These are phyloP conservation scores for Betula pendula DNA, from an alignment of 306 rosid species.

Conservation along the genomic window DNA sequence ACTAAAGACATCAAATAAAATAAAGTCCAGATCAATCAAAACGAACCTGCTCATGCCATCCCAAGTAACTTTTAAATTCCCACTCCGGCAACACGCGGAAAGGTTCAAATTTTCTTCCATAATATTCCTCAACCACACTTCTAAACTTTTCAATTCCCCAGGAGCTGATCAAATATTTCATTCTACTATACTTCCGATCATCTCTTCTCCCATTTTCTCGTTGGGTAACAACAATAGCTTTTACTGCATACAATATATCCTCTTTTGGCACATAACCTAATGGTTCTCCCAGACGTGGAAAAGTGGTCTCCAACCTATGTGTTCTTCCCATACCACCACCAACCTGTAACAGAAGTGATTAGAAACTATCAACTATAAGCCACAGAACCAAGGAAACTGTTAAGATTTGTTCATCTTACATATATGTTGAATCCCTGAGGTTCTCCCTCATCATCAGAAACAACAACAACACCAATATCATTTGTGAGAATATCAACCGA, in stretches of 20 bases:
- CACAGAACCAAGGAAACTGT: conserved; percentile 15
- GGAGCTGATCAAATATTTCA: conserved; percentile 88
- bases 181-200: conserved; percentile 92
- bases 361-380: conserved; percentile 26
- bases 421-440: conserved; percentile 92
- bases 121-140: conserved; percentile 75
- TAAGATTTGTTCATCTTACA: conserved; percentile 52
- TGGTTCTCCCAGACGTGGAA: conserved; percentile 87
- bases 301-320: conserved; percentile 82
- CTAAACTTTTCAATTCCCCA: conserved; percentile 97
- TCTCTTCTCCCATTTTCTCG: conserved; percentile 97
- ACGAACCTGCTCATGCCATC: conserved; percentile 97
- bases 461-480: conserved; percentile 86
- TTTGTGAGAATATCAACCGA: conserved; percentile 93
- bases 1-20: conserved; percentile 18
- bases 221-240: conserved; percentile 95
- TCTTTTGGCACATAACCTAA: conserved; percentile 91
- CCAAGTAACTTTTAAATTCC: conserved; percentile 92
- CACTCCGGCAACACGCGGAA: conserved; percentile 77
- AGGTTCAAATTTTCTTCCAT: conserved; percentile 89
- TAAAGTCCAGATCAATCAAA: conserved; percentile 24
- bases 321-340: conserved; percentile 99
- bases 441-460: conserved; percentile 72
- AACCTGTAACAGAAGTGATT: conserved; percentile 59
- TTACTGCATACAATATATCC: conserved; percentile 89